These are phyloP conservation scores for Ophiosphaerella korrae DNA, from an alignment of 2,329 filamentous ascomycete species.

Conservation along the genomic window DNA sequence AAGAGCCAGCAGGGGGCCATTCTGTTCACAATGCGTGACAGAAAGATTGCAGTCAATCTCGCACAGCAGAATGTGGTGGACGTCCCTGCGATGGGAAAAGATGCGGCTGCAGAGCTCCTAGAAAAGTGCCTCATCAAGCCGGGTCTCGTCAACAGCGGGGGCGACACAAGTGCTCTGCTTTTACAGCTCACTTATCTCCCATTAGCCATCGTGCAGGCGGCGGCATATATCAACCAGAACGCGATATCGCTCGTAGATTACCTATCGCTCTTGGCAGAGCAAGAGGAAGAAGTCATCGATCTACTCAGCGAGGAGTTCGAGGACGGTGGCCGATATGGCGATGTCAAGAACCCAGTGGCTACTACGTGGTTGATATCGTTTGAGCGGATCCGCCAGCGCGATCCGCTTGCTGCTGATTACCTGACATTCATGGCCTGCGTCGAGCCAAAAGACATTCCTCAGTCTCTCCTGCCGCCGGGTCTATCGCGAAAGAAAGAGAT, in stretches of 20 bases:
- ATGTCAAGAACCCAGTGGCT: too few species aligned
- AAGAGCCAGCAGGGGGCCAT: slow-evolving; percentile 31
- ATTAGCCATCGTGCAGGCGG: too few species aligned
- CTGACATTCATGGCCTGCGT: slow-evolving; percentile 26
- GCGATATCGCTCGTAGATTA: too few species aligned
- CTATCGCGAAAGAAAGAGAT: slow-evolving; percentile 18
- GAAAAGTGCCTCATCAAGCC: too few species aligned
- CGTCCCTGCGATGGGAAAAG: too few species aligned
- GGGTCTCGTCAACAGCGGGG: too few species aligned
- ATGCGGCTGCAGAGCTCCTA: too few species aligned
- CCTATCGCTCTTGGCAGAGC: too few species aligned
- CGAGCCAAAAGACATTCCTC: slow-evolving; percentile 34
- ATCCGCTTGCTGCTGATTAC: slow-evolving; percentile 42
- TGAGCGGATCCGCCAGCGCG: slow-evolving; percentile 35
- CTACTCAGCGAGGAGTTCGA: slow-evolving; percentile 6
- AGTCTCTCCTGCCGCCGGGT: slow-evolving; percentile 37
- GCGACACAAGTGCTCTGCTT: too few species aligned
- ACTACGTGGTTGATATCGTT: slow-evolving; percentile 45
- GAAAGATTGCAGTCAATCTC: slow-evolving; percentile 4
- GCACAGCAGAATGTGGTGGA: slow-evolving; percentile 9
- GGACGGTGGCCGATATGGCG: slow-evolving; percentile 40
- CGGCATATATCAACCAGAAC: too few species aligned
- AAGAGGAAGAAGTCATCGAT: too few species aligned
- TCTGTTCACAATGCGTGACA: slow-evolving; percentile 27
- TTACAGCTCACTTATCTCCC: too few species aligned